phyloP scores from a whole-genome alignment of 2,329 filamentous ascomycete species.

The Didymella segeticola region DNA sequence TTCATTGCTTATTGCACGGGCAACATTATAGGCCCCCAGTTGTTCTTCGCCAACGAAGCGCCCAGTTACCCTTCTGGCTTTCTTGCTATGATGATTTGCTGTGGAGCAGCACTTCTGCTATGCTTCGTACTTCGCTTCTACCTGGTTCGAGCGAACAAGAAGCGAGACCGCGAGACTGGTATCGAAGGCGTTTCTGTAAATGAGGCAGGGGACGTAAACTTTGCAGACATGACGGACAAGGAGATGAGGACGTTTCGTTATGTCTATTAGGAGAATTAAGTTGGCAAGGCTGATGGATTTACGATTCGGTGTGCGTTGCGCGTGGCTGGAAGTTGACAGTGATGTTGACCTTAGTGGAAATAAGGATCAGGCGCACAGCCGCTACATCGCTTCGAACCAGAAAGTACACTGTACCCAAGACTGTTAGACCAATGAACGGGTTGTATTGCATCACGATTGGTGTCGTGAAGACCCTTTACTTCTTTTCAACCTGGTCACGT shows the following conservation, averaged over 20 bases:
- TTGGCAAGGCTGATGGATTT: no score
- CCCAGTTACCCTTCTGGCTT: constrained; percentile 15
- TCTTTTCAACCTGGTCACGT: no score
- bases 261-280: constrained; percentile 17
- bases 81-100: constrained; percentile 22
- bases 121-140: constrained; percentile 20
- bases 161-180: constrained; percentile 15
- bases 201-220: constrained; percentile 9
- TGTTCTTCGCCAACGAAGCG: constrained; percentile 13
- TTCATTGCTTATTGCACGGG: constrained; percentile 19
- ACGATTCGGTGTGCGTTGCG: no score
- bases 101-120: constrained; percentile 10
- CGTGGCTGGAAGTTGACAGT: no score
- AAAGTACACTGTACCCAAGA: no score
- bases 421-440: no score
- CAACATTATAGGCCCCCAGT: constrained; percentile 16
- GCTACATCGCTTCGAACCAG: no score
- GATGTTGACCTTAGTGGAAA: no score
- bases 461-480: no score
- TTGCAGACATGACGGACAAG: constrained; percentile 21
- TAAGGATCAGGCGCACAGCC: no score
- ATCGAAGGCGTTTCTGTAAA: constrained; percentile 4
- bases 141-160: constrained; percentile 20
- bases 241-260: constrained; percentile 21
- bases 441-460: no score